A percentile compares a stretch with the other conserved stretches of the same genome.
Evolutionary conservation across 2,329 filamentous ascomycete species (phyloP).

Genomic region (Pyrenophora teres): DNA sequence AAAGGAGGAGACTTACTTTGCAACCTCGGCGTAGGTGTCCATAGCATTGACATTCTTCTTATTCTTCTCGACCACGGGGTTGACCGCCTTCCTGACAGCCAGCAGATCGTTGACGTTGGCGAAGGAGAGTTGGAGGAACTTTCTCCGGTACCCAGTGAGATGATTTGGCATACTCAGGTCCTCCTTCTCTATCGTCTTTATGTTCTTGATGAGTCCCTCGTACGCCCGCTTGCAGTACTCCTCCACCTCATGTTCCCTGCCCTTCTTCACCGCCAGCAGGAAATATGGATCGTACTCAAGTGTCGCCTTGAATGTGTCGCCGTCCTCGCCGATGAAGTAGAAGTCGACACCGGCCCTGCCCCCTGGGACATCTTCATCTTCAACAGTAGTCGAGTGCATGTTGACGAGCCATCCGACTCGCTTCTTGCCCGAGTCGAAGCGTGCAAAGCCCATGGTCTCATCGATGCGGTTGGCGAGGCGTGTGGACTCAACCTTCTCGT

Average conservation of each 20-base stretch:
- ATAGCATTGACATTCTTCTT: constrained; percentile 95
- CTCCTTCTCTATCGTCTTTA: constrained; percentile 84
- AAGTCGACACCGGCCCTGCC: constrained; percentile 92
- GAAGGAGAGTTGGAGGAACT: constrained; percentile 85
- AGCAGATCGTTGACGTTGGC: constrained; percentile 85
- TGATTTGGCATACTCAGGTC: constrained; percentile 96
- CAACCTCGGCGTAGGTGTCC: constrained; percentile 97
- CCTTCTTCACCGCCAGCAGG: constrained; percentile 84
- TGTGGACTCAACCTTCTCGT: constrained; percentile 89
- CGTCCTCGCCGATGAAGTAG: constrained; percentile 81
- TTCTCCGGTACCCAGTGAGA: constrained; percentile 84
- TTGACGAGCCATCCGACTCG: constrained; percentile 94
- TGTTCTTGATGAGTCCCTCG: constrained; percentile 79
- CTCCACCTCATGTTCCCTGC: constrained; percentile 89
- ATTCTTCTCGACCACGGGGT: constrained; percentile 94
- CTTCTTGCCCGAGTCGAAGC: constrained; percentile 86
- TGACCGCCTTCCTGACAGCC: constrained; percentile 79
- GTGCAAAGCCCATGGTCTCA: constrained; percentile 90
- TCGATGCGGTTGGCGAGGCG: constrained; percentile 87
- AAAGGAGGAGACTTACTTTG: constrained; percentile 64
- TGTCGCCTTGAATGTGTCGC: constrained; percentile 91
- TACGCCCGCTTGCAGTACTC: constrained; percentile 85
- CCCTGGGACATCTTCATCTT: constrained; percentile 81
- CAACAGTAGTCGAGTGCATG: constrained; percentile 83
- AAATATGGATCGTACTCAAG: constrained; percentile 98